Evolutionary conservation across 176 grass and related monocot species (phyloP), one percentile per base, ranked within the genome.

Genomic region (Hordeum vulgare): DNA sequence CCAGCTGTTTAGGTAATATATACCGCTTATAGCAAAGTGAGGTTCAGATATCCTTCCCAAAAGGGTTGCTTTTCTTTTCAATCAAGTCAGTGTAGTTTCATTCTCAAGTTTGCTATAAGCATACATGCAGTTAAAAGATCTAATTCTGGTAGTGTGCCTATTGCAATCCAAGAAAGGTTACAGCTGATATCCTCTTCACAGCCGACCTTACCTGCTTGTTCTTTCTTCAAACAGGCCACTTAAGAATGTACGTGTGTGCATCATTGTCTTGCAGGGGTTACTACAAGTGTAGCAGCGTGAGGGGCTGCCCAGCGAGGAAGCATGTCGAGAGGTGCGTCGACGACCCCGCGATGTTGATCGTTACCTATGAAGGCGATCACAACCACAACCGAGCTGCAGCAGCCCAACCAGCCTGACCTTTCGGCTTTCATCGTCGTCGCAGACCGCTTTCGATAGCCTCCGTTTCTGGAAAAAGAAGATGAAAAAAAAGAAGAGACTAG

Each of bases 341-440:
- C 1, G 94, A 97, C 41, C 89, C 94, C 28, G 86, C 89, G 8
- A 97, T 97, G 94, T 80, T 97, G 85, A 97, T 97, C 34, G 94
- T 97, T 61, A 97, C 94, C 65, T 97, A 97, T 57, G 94, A 97
- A 76, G 94, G 94, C 20, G 94, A 97, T 34, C 94, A 97, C 91
- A 94, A 85, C 79, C 94, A 97, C 81, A 86, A 45, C 63, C 85
- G 66, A 33, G 81, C 66, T 79, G 40, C 71, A 6, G 51, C 51
- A 34, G 84, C 56, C 66, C 94, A 76, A 31, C 83, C 81, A 76
- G 85, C 77, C 67, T 92, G 83, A 84, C 26, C 68, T 87, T 79
- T 75, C 80, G 75, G 75, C 61, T 49, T 69, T 61, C 62, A 70
- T 51, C 15, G 6, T 51, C 47, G 12, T 33, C 28, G 5, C 78